phyloP scores from a whole-genome alignment of 371 early-diverging fungal genomes.

The Mortierella sp. region DNA sequence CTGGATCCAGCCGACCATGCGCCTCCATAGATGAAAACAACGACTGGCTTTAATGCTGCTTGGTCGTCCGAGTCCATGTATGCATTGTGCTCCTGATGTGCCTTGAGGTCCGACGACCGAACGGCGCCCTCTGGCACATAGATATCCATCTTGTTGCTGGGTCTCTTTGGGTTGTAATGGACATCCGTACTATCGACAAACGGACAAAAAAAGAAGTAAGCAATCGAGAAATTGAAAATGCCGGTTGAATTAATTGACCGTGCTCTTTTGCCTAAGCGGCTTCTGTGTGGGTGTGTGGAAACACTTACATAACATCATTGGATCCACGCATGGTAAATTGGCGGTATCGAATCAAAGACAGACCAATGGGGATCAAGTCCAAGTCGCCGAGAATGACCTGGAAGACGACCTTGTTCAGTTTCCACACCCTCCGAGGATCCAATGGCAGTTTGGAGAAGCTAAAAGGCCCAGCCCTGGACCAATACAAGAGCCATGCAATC shows the following conservation, averaged over 20 bases:
- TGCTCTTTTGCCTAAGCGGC: background rate
- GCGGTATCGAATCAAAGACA: slow-evolving; percentile 42
- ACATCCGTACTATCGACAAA: slow-evolving; percentile 30
- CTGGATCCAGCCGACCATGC: slow-evolving; percentile 78
- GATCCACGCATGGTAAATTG: slow-evolving; percentile 46
- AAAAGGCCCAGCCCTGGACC: slow-evolving; percentile 35
- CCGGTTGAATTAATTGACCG: background rate
- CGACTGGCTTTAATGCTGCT: slow-evolving; percentile 63
- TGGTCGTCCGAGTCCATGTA: background rate
- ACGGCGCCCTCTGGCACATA: slow-evolving; percentile 28
- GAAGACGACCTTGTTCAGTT: slow-evolving; percentile 38
- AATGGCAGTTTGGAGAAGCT: slow-evolving; percentile 27
- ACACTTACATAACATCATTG: slow-evolving; percentile 29
- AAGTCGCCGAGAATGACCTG: slow-evolving; percentile 37
- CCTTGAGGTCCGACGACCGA: slow-evolving; percentile 10
- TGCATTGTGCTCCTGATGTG: background rate
- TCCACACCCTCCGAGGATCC: slow-evolving; percentile 41
- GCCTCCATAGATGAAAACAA: slow-evolving; percentile 83
- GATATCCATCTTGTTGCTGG: slow-evolving; percentile 43
- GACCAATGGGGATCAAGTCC: slow-evolving; percentile 38
- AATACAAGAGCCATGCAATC: slow-evolving; percentile 50
- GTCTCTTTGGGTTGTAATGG: slow-evolving; percentile 37
- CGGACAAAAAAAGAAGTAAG: background rate
- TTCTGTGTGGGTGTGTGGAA: background rate
- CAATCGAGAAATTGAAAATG: background rate